Evolutionary conservation across 2,329 filamentous ascomycete species (phyloP).

Genomic region (Calonectria ilicicola): DNA sequence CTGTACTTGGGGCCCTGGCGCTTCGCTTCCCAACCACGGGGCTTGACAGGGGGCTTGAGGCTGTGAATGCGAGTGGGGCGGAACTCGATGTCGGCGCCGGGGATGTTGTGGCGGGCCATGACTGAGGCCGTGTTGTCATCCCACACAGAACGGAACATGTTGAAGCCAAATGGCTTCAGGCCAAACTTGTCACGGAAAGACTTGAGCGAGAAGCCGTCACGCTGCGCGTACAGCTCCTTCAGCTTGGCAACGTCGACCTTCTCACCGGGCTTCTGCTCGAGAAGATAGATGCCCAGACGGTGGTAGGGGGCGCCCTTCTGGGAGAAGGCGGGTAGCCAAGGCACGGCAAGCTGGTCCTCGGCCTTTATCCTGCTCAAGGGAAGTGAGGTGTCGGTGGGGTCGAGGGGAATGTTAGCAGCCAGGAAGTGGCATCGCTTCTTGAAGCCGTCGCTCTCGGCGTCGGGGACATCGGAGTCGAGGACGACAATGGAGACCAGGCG

Average conservation of each 20-base stretch:
- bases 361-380: slow-evolving; percentile 72
- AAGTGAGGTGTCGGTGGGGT: slow-evolving; percentile 67
- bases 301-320: slow-evolving; percentile 95
- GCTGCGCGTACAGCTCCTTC: slow-evolving; percentile 61
- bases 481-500: slow-evolving; percentile 87
- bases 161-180: slow-evolving; percentile 82
- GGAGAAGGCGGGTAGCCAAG: slow-evolving; percentile 88
- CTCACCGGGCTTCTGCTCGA: slow-evolving; percentile 79
- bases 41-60: slow-evolving; percentile 71
- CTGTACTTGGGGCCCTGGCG: slow-evolving; percentile 74
- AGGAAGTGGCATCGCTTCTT: slow-evolving; percentile 88
- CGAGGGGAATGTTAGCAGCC: slow-evolving; percentile 72
- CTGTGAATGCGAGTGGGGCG: slow-evolving; percentile 81
- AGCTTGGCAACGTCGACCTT: slow-evolving; percentile 69
- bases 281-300: slow-evolving; percentile 83
- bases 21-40: slow-evolving; percentile 75
- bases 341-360: slow-evolving; percentile 75
- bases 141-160: slow-evolving; percentile 90
- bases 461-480: slow-evolving; percentile 90
- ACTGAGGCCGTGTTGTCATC: slow-evolving; percentile 89
- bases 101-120: slow-evolving; percentile 82
- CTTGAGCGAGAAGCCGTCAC: slow-evolving; percentile 81
- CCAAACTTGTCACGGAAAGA: slow-evolving; percentile 78
- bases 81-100: slow-evolving; percentile 86
- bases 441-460: slow-evolving; percentile 80